Evolutionary conservation across 352 stramenopile genomes (phyloP).

Genomic region (Phytophthora vignae): DNA sequence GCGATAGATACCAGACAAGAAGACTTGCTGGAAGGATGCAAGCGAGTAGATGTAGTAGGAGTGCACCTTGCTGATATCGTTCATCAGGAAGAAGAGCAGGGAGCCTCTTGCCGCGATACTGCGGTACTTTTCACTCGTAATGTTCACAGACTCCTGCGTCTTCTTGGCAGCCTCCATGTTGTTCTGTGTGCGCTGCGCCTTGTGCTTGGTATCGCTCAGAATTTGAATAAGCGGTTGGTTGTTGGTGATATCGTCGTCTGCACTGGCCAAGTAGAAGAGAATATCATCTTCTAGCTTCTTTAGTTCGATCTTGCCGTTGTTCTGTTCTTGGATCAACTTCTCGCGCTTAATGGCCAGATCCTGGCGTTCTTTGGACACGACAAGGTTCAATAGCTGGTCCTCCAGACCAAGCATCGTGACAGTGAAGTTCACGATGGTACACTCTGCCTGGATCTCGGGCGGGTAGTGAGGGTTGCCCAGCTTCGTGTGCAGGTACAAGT

Average conservation of each 20-base stretch:
- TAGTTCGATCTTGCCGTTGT: conserved; percentile 96
- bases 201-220: conserved; percentile 96
- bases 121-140: conserved; percentile 96
- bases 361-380: conserved; percentile 93
- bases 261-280: conserved; percentile 94
- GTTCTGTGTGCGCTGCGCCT: conserved; percentile 91
- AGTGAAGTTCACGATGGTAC: conserved; percentile 96
- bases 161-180: conserved; percentile 94
- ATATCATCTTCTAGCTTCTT: conserved; percentile 97
- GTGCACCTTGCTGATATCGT: conserved; percentile 97
- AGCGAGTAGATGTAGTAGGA: conserved; percentile 98
- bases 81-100: conserved; percentile 98
- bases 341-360: conserved; percentile 88
- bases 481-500: conserved; percentile 96
- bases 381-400: conserved; percentile 93
- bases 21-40: conserved; percentile 95
- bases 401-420: conserved; percentile 93
- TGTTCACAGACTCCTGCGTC: conserved; percentile 93
- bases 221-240: conserved; percentile 97
- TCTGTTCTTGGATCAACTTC: conserved; percentile 94
- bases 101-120: conserved; percentile 93
- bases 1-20: conserved; percentile 95
- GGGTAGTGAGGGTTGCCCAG: conserved; percentile 95
- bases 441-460: conserved; percentile 95
- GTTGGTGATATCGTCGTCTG: conserved; percentile 97